These are phyloP conservation scores for Filosporella fistucella DNA, from an alignment of 495 filamentous ascomycete species.

Conservation along the genomic window DNA sequence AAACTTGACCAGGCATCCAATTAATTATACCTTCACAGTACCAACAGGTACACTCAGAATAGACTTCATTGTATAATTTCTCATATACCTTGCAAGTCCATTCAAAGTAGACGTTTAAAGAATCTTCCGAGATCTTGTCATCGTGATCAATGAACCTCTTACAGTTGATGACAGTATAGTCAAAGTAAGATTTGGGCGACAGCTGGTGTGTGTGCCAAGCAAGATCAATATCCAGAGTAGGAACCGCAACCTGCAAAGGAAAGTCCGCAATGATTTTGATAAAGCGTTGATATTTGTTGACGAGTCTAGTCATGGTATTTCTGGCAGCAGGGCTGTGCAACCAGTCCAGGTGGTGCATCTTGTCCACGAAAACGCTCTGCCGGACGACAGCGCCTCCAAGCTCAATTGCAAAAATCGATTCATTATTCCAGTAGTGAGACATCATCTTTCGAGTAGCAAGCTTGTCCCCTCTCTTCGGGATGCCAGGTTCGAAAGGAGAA, in stretches of 20 bases:
- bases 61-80: constrained; percentile 57
- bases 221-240: constrained; percentile 84
- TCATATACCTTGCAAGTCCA: constrained; percentile 72
- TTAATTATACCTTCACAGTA: constrained; percentile 62
- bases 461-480: constrained; percentile 25
- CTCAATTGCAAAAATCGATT: constrained; percentile 64
- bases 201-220: constrained; percentile 76
- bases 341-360: constrained; percentile 80
- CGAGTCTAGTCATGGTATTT: constrained; percentile 61
- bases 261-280: constrained; percentile 57
- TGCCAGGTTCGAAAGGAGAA: constrained; percentile 3
- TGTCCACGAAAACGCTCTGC: constrained; percentile 74
- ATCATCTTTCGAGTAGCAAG: constrained; percentile 68
- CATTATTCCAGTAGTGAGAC: constrained; percentile 76
- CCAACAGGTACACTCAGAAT: constrained; percentile 86
- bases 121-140: constrained; percentile 70
- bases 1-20: background rate
- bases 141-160: constrained; percentile 73
- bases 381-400: constrained; percentile 75
- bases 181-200: constrained; percentile 57
- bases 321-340: constrained; percentile 60
- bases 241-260: constrained; percentile 56
- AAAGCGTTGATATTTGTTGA: constrained; percentile 68
- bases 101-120: constrained; percentile 59
- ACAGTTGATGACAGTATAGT: constrained; percentile 38